These are phyloP conservation scores for Arthrobotrys sphaeroides DNA, from an alignment of 2,329 filamentous ascomycete species.

Conservation along the genomic window DNA sequence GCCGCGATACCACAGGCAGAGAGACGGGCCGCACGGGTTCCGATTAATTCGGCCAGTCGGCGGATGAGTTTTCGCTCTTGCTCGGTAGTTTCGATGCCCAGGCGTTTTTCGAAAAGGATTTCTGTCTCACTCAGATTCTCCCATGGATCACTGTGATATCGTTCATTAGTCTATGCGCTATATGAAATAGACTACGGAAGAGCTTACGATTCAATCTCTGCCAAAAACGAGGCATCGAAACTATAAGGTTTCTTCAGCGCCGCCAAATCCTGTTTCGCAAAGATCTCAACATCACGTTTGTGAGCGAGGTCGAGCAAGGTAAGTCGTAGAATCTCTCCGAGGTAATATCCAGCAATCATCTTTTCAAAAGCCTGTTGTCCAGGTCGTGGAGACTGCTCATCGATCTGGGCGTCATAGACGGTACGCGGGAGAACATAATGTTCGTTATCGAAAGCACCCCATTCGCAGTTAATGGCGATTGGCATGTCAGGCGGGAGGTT, in stretches of 20 bases:
- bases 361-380: constrained; percentile 97
- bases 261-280: constrained; percentile 81
- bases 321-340: constrained; percentile 93
- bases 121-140: constrained; percentile 92
- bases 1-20: constrained; percentile 94
- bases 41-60: constrained; percentile 89
- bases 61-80: constrained; percentile 89
- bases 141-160: constrained; percentile 76
- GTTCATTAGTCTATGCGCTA: constrained; percentile 11
- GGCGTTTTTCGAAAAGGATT: constrained; percentile 80
- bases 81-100: constrained; percentile 75
- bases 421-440: constrained; percentile 86
- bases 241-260: constrained; percentile 86
- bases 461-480: constrained; percentile 98
- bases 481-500: constrained; percentile 83
- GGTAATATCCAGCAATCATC: constrained; percentile 94
- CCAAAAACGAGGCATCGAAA: constrained; percentile 91
- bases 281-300: constrained; percentile 77
- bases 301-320: constrained; percentile 86
- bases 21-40: constrained; percentile 89
- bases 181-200: background rate
- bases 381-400: constrained; percentile 88
- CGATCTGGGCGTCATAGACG: constrained; percentile 84
- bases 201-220: constrained; percentile 81
- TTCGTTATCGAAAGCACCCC: constrained; percentile 96